phyloP scores from a whole-genome alignment of 1,139 yeast species.

The Ogataea hybrid region DNA sequence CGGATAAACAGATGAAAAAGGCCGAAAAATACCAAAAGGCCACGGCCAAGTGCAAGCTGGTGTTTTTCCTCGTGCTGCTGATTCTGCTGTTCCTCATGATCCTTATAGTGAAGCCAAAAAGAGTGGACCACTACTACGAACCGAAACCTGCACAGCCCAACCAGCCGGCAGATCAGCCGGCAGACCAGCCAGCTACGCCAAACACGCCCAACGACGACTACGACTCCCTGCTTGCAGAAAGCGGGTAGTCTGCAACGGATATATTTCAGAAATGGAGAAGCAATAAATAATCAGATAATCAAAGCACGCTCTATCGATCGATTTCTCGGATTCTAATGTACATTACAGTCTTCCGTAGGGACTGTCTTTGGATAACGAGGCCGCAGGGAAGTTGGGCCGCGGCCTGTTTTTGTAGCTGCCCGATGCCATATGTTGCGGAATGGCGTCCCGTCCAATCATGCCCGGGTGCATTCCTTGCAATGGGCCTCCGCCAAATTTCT shows the following conservation, averaged over 20 bases:
- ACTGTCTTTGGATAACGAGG: slow-evolving; percentile 24
- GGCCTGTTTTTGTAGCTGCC: slow-evolving; percentile 20
- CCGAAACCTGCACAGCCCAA: slow-evolving; percentile 4
- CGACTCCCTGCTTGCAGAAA: slow-evolving; percentile 7
- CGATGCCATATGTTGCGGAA: slow-evolving; percentile 15
- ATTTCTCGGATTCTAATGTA: slow-evolving; percentile 4
- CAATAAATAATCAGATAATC: slow-evolving; percentile 4
- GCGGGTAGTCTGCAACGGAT: slow-evolving; percentile 6
- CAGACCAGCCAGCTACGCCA: neutral
- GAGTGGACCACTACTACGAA: slow-evolving; percentile 26
- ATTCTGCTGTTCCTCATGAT: slow-evolving; percentile 72
- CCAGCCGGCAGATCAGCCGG: too few relatives aligned
- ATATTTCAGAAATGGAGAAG: slow-evolving; percentile 7
- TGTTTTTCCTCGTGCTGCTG: slow-evolving; percentile 65
- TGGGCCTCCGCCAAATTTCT: slow-evolving; percentile 23
- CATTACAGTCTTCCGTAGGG: slow-evolving; percentile 28
- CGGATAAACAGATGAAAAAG: slow-evolving; percentile 71
- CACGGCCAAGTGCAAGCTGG: slow-evolving; percentile 88
- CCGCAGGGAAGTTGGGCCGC: slow-evolving; percentile 20
- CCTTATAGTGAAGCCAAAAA: slow-evolving; percentile 63
- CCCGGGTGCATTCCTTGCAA: slow-evolving; percentile 15
- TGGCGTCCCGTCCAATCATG: slow-evolving; percentile 9
- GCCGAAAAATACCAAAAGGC: slow-evolving; percentile 84
- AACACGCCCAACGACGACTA: slow-evolving; percentile 1
- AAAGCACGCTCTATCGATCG: slow-evolving; percentile 2